Base-by-base conservation (phyloP, 768 basidiomycete species). In the Tulasnella sp. region DNA sequence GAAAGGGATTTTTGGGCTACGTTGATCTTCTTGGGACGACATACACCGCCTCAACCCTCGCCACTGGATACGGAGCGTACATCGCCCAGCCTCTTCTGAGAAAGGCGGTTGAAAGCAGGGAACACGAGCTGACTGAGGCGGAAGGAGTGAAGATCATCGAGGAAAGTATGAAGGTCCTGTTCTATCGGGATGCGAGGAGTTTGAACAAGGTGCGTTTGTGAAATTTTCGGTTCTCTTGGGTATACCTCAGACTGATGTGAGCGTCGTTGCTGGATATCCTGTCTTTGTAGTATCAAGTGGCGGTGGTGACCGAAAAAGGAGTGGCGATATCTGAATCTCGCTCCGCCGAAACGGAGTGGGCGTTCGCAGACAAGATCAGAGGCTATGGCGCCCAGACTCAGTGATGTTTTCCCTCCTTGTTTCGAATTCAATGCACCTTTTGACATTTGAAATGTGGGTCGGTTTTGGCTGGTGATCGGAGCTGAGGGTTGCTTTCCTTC, bases 1-100 rank as follows among this genome's bases (percentile, higher is more conserved):
- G 85, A 15, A 78, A 88, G 70, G 79, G 93, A 21, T 97, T 96
- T 78, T 74, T 98, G 50, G 83, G 91, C 4, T 97, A 85, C 68
- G 94, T 99, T 48, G 95, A 99, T 71, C 78, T 98, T 4, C 77
- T 95, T 21, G 96, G 95, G n/a, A 95, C 92, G 26, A 99, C 96
- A 0, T 98, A 98, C 71, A 79, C 86, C 8, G 83, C 95, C 2
- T 85, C 92, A 13, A 93, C 93, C 4, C 80, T 99, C 21, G 96
- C 94, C 2, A 97, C 96, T 0, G 95, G 96, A 0, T 96, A 89
- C 71, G 96, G 95, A 13, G 79, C 84, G 4, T 85, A 93, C 71
- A 87, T 99, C 55, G 96, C 96, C 4, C 86, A 91, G 66, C 96
- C 96, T 0, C 74, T 99, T 4, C 79, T 99, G 19, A 83, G 96